Evolutionary conservation across 495 filamentous ascomycete genomes (phyloP), one percentile per base, ranked within the genome.

Genomic region (Bacidia gigantensis): DNA sequence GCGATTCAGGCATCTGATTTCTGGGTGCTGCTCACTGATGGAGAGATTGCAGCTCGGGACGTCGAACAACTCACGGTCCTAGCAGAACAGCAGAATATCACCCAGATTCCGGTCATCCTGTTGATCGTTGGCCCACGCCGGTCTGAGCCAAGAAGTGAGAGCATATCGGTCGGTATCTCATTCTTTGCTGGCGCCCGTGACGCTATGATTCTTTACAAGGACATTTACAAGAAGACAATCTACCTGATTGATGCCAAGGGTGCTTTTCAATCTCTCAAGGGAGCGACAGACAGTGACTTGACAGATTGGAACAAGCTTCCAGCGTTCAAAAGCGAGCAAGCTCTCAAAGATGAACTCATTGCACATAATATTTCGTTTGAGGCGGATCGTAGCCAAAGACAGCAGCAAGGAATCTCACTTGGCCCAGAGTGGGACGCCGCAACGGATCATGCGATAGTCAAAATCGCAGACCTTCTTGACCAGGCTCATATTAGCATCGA

Each of bases 81-180:
- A 7, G 58, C 64, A 0, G 53, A 59, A 1, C 12, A 11, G 5
- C 49, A 56, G n/a, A 20, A 56, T 21, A 56, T 65, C 51, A 50
- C 58, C 7, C 54, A 62, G 14, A 47, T 66, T 9, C 63, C 63
- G 1, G 54, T 62, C 22, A 52, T 66, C 7, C 50, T 65, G 11
- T 49, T 65, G 5, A 56, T 65, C 42, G 55, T 57, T 40, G 62
- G 53, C 26, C 40, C 26, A 10, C 44, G 46, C 14, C 17, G 14
- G 0, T 23, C 17, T 11, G 42, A 21, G 1, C 66, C 66, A 1
- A 57, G 60, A 0, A 41, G 46, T 0, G 62, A 59, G 9, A 65
- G 67, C 26, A 67, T 69, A 17, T 69, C 67, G 3, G 67, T 69
- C 23, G 65, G 65, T 2, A 60, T 69, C 5, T 58, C 67, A 0